Conservation (phyloP, 2,329 filamentous ascomycete genomes). For the Cladophialophora yegresii region DNA sequence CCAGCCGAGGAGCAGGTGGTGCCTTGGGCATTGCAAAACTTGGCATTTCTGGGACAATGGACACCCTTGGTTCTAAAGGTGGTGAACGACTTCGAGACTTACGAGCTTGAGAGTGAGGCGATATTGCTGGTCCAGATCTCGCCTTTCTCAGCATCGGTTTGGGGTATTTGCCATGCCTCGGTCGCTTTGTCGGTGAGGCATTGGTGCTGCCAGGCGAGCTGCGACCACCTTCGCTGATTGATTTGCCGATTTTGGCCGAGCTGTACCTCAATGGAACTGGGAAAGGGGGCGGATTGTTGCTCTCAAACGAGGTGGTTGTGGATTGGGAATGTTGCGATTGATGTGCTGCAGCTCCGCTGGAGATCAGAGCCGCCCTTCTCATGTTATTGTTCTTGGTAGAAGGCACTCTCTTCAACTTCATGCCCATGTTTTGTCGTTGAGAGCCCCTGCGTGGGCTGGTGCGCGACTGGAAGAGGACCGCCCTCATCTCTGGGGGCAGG, state of each 20-base stretch:
- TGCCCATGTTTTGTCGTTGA: slow-evolving; percentile 23
- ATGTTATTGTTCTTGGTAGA: slow-evolving; percentile 60
- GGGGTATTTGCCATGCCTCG: slow-evolving; percentile 38
- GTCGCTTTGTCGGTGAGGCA: slow-evolving; percentile 58
- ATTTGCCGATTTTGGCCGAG: slow-evolving; percentile 71
- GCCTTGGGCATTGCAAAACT: slow-evolving; percentile 40
- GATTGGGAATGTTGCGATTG: slow-evolving; percentile 61
- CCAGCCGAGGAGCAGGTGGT: slow-evolving; percentile 16
- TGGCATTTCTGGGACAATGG: slow-evolving; percentile 38
- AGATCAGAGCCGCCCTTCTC: slow-evolving; percentile 76
- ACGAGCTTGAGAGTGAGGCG: slow-evolving; percentile 43
- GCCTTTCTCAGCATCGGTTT: slow-evolving; percentile 73
- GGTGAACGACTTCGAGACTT: slow-evolving; percentile 52
- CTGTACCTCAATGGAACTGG: slow-evolving; percentile 88
- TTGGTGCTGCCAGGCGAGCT: slow-evolving; percentile 69
- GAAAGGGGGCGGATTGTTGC: slow-evolving; percentile 69
- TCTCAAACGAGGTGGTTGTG: slow-evolving; percentile 49
- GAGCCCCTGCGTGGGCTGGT: slow-evolving; percentile 21
- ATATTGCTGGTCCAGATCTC: slow-evolving; percentile 64
- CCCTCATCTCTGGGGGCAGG: slow-evolving; percentile 31
- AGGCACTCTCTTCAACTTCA: slow-evolving; percentile 33
- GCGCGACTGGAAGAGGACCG: slow-evolving; percentile 26
- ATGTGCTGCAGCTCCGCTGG: slow-evolving; percentile 73
- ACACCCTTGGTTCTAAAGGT: slow-evolving; percentile 37
- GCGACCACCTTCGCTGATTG: slow-evolving; percentile 71